Evolutionary conservation across 2,329 filamentous ascomycete genomes (phyloP).

Genomic region (Trichoderma sp.): DNA sequence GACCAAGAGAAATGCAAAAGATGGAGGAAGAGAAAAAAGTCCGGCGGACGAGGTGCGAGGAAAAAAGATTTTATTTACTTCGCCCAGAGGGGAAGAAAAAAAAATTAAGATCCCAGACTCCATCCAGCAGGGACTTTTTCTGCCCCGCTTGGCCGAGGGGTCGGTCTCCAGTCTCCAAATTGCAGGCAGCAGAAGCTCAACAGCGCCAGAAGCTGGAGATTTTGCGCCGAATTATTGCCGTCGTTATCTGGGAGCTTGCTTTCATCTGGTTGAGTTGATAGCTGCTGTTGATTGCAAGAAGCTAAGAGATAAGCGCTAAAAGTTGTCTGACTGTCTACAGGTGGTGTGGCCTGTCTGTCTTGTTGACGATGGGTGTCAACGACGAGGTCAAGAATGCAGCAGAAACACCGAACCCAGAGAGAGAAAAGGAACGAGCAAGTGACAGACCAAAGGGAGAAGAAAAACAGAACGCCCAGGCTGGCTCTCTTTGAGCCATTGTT

Average conservation of each 20-base stretch:
- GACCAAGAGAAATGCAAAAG: constrained; percentile 28
- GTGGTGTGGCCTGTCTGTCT: background rate
- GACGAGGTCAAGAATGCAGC: background rate
- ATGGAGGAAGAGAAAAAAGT: constrained; percentile 12
- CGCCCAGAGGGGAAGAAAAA: constrained; percentile 31
- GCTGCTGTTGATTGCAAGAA: background rate
- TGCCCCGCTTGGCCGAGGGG: constrained; percentile 29
- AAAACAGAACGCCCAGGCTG: no score
- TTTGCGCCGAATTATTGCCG: constrained; percentile 24
- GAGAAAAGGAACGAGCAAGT: background rate
- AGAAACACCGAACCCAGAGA: background rate
- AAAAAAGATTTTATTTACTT: constrained; percentile 28
- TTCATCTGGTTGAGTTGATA: background rate
- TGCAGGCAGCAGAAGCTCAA: background rate
- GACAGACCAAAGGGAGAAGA: background rate
- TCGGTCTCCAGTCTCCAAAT: constrained; percentile 24
- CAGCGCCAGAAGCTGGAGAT: background rate
- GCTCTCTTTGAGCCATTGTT: no score
- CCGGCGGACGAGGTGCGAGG: constrained; percentile 23
- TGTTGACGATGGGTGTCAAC: no score
- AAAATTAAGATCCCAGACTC: constrained; percentile 29
- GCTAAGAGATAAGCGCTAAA: background rate
- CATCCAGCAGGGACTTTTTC: constrained; percentile 25
- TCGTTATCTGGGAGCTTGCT: constrained; percentile 4
- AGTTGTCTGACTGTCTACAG: background rate